Base-by-base conservation (phyloP, 164 flowering plant genomes). In the Cinnamomum chago region DNA sequence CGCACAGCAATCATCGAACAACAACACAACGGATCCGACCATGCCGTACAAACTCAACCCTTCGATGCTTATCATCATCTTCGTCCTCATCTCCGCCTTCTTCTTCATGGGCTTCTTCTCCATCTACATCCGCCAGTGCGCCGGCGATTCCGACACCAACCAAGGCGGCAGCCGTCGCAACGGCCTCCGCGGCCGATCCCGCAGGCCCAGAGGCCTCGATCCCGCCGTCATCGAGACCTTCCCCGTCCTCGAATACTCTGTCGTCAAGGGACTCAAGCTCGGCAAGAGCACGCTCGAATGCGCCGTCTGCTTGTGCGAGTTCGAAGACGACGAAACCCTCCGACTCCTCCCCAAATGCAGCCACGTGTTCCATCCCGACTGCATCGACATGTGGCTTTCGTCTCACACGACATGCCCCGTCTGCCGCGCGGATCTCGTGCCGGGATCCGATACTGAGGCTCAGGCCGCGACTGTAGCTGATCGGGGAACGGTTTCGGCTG, bases 71-170 rank as follows among this genome's bases (percentile, higher is more conserved):
- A 65, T 90, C 27, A 86, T 91, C 6, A 35, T 90, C 18, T 20
- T 88, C 13, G 87, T 86, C 67, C 87, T 89, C 40, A 71, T 92
- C 62, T 75, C 79, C 15, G 92, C 87, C 62, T 87, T 92, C 60
- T 85, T 90, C 85, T 88, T 90, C 86, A 82, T 92, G 86, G 91
- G 85, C 52, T 87, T 91, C 81, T 88, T 88, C 88, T 88, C 91
- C 50, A 50, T 90, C 65, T 91, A 86, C 88, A 73, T 90, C 74
- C 87, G 86, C 65, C 86, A 88, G 52, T 81, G 85, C 77, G 35
- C 81, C 15, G 71, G 71, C 68, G 81, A 76, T 25, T 66, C 69
- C 47, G 64, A 47, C 69, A 55, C 60, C 17, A 5, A 9, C 12
- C 15, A 22, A 22, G 73, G 68, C n/a, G 40, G 50, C 69, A 27